Evolutionary conservation across 176 grass and related monocot species (phyloP), one percentile per base, ranked within the genome.

Genomic region (bread wheat (Triticum aestivum)): DNA sequence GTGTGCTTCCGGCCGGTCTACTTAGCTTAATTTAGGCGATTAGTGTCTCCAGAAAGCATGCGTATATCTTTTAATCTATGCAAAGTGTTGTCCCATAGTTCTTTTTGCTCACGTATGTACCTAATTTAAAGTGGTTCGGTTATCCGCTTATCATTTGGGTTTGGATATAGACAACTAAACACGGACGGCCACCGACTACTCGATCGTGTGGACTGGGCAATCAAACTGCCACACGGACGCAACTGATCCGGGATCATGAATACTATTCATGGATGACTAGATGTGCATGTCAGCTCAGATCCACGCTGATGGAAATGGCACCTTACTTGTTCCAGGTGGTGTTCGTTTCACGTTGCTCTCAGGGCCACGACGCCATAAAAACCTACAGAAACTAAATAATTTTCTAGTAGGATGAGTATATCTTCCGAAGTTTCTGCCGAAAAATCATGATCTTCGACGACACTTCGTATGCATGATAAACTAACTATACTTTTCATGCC

Each of bases 281-380:
- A 62, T 63, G 13, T 56, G 26, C 59, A 84, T 33, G 70, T 75
- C 70, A 64, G 70, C 11, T 75, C 58, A 65, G 42, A 85, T 83
- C 49, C 20, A 64, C 73, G 17, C 59, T 18, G 82, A 75, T 76
- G 69, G 41, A 67, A 67, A 21, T 56, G 44, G 32, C 75, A 33
- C 69, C 21, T 11, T 51, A 58, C 69, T 58, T 6, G 17, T 32
- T 59, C n/a, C 24, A 32, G 79, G 70, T 69, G 79, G 70, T 69
- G 71, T 82, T 30, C 44, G 70, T 82, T 77, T 61, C 12, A 63
- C 34, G 62, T 83, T 77, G 72, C 72, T 88, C 47, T 88, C 86
- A 45, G n/a, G 62, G 54, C 1, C 47, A 18, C 41, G 59, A 75
- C 15, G 7, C 72, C 61, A 82, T 39, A 29, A 75, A 56, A 39